phyloP scores from a whole-genome alignment of 176 grass and related monocot genomes.

The Cenchrus purpureus region DNA sequence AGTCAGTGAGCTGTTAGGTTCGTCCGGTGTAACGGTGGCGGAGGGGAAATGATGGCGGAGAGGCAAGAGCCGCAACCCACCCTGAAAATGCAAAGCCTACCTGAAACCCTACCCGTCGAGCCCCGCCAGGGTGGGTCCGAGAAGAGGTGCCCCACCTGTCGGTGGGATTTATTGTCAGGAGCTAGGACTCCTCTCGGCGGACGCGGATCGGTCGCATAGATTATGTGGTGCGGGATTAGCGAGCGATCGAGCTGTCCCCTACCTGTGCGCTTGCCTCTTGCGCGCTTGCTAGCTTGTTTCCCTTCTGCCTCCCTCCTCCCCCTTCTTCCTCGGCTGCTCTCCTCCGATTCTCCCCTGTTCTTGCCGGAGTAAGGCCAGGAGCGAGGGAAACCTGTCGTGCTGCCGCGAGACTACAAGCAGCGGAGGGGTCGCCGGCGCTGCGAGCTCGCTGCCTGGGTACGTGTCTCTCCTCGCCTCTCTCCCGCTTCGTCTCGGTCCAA shows the following conservation, averaged over 20 bases:
- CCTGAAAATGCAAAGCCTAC: not conserved
- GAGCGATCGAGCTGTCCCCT: slow-evolving; percentile 63
- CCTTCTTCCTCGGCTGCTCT: not conserved
- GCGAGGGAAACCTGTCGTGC: not conserved
- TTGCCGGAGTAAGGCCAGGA: not conserved
- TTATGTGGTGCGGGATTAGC: slow-evolving; percentile 58
- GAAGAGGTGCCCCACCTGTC: fast-evolving
- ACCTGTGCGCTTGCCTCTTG: slow-evolving; percentile 41
- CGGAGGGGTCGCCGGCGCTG: not conserved
- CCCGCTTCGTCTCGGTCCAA: not conserved
- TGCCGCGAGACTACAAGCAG: not conserved
- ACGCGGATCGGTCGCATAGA: slow-evolving; percentile 44
- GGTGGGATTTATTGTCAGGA: fast-evolving
- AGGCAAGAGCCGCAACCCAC: slow-evolving; percentile 39
- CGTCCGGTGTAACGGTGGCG: not conserved
- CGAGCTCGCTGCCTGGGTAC: slow-evolving; percentile 36
- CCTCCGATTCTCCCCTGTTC: slow-evolving; percentile 11
- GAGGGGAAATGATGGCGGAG: slow-evolving; percentile 11
- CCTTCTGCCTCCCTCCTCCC: not conserved
- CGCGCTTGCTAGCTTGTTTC: slow-evolving; percentile 31
- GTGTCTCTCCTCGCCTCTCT: slow-evolving; percentile 25
- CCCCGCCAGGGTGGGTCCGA: fast-evolving
- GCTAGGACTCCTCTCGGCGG: not conserved
- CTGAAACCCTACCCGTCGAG: fast-evolving
- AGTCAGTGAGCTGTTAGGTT: not conserved